phyloP scores from a whole-genome alignment of 2,329 filamentous ascomycete species.

The Ophiosphaerella herpotricha region DNA sequence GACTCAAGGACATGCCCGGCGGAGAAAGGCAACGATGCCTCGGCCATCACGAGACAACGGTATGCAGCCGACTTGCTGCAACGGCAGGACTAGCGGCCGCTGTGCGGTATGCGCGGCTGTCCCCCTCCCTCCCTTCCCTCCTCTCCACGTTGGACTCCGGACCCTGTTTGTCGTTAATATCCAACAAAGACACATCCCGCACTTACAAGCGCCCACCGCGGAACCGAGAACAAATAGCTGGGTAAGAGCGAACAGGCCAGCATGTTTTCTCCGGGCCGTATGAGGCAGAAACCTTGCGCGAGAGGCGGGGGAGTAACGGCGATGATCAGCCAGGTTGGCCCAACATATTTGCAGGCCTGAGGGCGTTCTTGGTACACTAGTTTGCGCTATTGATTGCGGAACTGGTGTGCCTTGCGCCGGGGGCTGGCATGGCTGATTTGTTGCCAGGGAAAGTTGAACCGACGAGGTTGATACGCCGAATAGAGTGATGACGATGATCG shows the following conservation, averaged over 20 bases:
- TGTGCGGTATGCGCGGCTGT: not conserved
- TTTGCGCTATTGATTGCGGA: too few species aligned
- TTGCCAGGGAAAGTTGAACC: not conserved
- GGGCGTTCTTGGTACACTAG: too few species aligned
- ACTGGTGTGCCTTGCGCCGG: too few species aligned
- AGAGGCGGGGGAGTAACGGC: not conserved
- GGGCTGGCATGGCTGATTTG: too few species aligned
- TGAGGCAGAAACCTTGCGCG: not conserved
- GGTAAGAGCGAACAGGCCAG: not conserved
- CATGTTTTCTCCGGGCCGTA: not conserved
- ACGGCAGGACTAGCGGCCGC: conserved; percentile 1
- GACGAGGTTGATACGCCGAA: not conserved
- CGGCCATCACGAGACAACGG: conserved; percentile 6
- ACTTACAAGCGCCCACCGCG: not conserved
- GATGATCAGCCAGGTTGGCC: too few species aligned
- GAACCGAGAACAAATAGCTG: not conserved
- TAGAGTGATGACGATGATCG: conserved; percentile 4
- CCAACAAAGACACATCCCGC: conserved; percentile 7
- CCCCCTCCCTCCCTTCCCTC: not conserved
- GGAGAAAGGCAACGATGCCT: not conserved
- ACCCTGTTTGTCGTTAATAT: conserved; percentile 2
- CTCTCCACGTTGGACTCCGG: not conserved
- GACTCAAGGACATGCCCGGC: not conserved
- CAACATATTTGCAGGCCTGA: too few species aligned
- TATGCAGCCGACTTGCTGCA: conserved; percentile 10